Evolutionary conservation across 495 filamentous ascomycete species (phyloP), one percentile per base, ranked within the genome.

Genomic region (Daldinia loculata): DNA sequence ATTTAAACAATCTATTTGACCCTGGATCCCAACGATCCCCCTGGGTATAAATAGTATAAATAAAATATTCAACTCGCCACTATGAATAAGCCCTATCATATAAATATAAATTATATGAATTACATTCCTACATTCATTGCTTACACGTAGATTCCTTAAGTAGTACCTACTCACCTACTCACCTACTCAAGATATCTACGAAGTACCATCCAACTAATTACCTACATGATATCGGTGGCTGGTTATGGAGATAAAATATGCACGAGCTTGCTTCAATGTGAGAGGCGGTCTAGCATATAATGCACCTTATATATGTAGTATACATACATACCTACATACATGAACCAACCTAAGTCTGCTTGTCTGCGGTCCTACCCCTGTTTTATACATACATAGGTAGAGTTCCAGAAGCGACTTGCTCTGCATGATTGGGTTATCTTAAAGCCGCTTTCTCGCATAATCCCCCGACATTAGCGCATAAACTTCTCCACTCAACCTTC

Each of bases 401-500:
- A 56, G 29, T 56, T 51, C 56, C 62, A 60, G 53, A 64, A 36
- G 67, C 67, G 56, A 70, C 50, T 61, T 50, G 36, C 56, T 48
- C 39, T 56, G 69, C 69, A 60, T 67, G 53, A 72, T 72, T 72
- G 69, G 60, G 27, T 59, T 45, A 27, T 48, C 38, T 58, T 43
- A 68, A 61, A 67, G 63, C 61, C 64, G 59, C 64, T 61, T 62
- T 61, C 56, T 61, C 50, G 66, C 70, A 73, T 73, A 66, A 59
- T 69, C 56, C 43, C 70, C 51, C 70, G 51, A 69, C 61, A 59
- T 68, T 62, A 68, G 57, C 51, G 70, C 70, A 73, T 73, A 57
- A 73, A 52, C 36, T 51, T 64, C 63, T 41, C 69, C 69, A 72
- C 69, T 11, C 19, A 55, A 30, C 45, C 26, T 48, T 45, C 56